Evolutionary conservation across 345 rosid species (phyloP).

Genomic region (Kandelia obovata): DNA sequence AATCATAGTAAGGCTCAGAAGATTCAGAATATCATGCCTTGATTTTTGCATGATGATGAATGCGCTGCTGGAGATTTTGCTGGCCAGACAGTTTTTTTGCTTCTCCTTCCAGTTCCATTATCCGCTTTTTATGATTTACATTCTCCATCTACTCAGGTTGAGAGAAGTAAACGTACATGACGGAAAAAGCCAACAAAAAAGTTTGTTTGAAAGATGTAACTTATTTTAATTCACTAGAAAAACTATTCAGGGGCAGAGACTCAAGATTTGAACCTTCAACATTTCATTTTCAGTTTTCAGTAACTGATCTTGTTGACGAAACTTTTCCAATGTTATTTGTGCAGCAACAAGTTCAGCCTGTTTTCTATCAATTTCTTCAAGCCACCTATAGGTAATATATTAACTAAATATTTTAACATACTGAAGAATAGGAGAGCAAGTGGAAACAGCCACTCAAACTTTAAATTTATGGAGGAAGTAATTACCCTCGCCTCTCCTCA

Average conservation of each 20-base stretch:
- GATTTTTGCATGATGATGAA: slow-evolving; percentile 85
- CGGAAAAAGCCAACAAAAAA: background rate
- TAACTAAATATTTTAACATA: too few relatives aligned
- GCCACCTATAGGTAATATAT: slow-evolving; percentile 52
- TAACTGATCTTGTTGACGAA: slow-evolving; percentile 60
- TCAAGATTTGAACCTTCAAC: slow-evolving; percentile 51
- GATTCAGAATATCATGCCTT: slow-evolving; percentile 53
- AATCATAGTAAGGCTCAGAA: too few relatives aligned
- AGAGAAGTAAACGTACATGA: background rate
- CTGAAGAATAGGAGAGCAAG: background rate
- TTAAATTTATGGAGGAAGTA: slow-evolving; percentile 12
- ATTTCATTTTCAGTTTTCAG: slow-evolving; percentile 74
- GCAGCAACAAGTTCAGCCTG: slow-evolving; percentile 69
- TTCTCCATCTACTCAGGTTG: slow-evolving; percentile 56
- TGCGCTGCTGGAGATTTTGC: slow-evolving; percentile 85
- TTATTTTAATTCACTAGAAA: background rate
- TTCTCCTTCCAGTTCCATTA: slow-evolving; percentile 77
- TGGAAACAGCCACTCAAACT: slow-evolving; percentile 1
- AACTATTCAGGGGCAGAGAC: background rate
- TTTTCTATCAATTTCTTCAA: slow-evolving; percentile 77
- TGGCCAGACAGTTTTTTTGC: slow-evolving; percentile 71
- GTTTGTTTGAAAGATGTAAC: background rate
- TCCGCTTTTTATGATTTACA: slow-evolving; percentile 53
- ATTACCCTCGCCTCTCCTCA: slow-evolving; percentile 75
- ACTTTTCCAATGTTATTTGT: slow-evolving; percentile 67